Base-by-base conservation (phyloP, 495 filamentous ascomycete species). In the Penicillium cinerascens region DNA sequence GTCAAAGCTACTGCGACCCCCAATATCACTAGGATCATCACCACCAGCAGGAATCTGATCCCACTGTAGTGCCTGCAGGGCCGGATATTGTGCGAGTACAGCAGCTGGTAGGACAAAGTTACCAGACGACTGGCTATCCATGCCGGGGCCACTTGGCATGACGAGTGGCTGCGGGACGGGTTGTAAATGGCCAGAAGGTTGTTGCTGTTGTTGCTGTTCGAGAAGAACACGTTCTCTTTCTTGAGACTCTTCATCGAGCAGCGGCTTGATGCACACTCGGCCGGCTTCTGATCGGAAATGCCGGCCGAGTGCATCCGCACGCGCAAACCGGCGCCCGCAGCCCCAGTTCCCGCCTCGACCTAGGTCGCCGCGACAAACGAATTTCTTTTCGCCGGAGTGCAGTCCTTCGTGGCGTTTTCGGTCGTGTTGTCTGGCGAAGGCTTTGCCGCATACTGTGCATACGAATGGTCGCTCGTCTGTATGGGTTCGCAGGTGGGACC, bases 231-330 rank as follows among this genome's bases (percentile, higher is more conserved):
- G 77, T 27, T 89, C 82, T 11, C 89, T 78, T 62, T 96, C 91
- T 21, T 84, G 75, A 17, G 85, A 85, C 63, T 97, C 92, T 66
- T 95, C 91, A 46, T 96, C 95, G 8, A 97, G 78, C 3, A 98
- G 76, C 4, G 93, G 91, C 58, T 95, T 96, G 69, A 98, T 98
- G 67, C 93, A 98, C 39, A 96, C 88, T 5, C 93, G 82, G 9
- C 93, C 93, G 2, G 93, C 95, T 72, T 98, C 93, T 11, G 88
- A 92, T 43, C 93, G 80, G 80, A 98, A 98, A 68, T 98, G 93
- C n/a, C 93, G 84, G 15, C 93, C 93, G 2, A 98, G 76, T 2
- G 95, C 93, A 69, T 98, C 93, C 7, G 93, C 93, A 48, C 93
- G 89, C 1, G 93, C 93, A 66, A 98, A 98, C 9, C 91, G 80